These are phyloP conservation scores for Tylopilus sp. DNA, from an alignment of 768 basidiomycete genomes.

Conservation along the genomic window DNA sequence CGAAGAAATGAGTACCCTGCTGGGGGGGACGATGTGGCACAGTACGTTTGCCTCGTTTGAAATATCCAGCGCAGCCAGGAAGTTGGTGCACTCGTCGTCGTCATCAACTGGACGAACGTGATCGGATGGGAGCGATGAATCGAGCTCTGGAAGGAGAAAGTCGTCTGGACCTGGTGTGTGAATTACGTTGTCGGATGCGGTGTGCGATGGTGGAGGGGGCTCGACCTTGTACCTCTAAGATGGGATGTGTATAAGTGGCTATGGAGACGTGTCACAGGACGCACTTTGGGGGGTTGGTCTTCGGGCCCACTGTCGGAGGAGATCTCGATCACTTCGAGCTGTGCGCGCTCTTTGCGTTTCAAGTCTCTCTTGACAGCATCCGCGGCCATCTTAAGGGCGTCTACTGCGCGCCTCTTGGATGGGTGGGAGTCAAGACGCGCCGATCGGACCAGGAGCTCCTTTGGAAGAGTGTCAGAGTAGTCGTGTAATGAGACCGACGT, in stretches of 20 bases:
- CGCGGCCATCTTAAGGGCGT: conserved; percentile 16
- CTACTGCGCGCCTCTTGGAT: conserved; percentile 20
- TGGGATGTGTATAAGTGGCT: background rate
- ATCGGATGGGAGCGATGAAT: conserved; percentile 2
- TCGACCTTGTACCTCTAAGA: conserved; percentile 22
- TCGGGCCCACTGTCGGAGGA: conserved; percentile 31
- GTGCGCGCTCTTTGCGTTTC: conserved; percentile 21
- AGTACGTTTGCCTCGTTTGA: conserved; percentile 30
- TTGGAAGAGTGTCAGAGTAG: conserved; percentile 9
- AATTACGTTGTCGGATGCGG: background rate
- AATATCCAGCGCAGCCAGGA: conserved; percentile 28
- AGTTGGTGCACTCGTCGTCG: conserved; percentile 22
- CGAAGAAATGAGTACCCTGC: conserved; percentile 4
- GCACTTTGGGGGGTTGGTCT: conserved; percentile 18
- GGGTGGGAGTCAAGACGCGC: conserved; percentile 11
- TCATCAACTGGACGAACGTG: conserved; percentile 7
- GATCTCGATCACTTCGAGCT: conserved; percentile 21
- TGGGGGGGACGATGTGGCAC: background rate
- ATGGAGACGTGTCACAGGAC: background rate
- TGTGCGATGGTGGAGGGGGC: background rate
- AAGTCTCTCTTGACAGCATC: conserved; percentile 10
- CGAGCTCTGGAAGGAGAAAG: background rate
- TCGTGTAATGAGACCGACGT: background rate
- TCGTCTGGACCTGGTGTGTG: conserved; percentile 6
- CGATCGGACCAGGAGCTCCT: conserved; percentile 24